Conservation (phyloP, 2,329 filamentous ascomycete species). For the Huntiella decipiens region DNA sequence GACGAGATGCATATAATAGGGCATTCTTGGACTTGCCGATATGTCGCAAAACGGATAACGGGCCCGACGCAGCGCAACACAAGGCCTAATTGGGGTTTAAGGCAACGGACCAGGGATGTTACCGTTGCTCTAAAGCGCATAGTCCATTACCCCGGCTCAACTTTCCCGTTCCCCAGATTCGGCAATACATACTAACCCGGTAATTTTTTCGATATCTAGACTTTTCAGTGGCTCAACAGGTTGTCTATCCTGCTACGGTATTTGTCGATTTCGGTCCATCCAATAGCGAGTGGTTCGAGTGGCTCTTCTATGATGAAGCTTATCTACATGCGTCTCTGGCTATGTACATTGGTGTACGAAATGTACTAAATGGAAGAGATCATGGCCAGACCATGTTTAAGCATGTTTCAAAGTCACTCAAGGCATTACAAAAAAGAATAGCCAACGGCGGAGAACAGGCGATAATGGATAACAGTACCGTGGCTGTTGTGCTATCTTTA, state of each 20-base stretch:
- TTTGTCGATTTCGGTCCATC: slow-evolving; percentile 10
- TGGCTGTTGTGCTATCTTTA: slow-evolving; percentile 9
- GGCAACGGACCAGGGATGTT: too few species aligned
- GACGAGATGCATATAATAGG: too few species aligned
- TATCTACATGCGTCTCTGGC: slow-evolving; percentile 10
- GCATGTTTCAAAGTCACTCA: slow-evolving; percentile 8
- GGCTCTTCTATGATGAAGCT: slow-evolving; percentile 8
- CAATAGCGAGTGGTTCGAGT: slow-evolving; percentile 9
- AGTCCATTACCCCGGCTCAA: not conserved
- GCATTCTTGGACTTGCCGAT: too few species aligned
- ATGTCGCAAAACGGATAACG: too few species aligned
- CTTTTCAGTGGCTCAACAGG: slow-evolving; percentile 10
- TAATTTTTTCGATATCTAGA: slow-evolving; percentile 2
- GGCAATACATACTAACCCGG: not conserved
- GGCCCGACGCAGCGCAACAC: too few species aligned
- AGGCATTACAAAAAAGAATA: slow-evolving; percentile 8
- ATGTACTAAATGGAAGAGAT: slow-evolving; percentile 8
- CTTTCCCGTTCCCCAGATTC: not conserved
- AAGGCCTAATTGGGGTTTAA: too few species aligned
- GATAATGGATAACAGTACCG: slow-evolving; percentile 5
- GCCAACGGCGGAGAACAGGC: slow-evolving; percentile 1
- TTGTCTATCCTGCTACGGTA: slow-evolving; percentile 9
- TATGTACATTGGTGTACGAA: slow-evolving; percentile 10
- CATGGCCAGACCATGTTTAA: slow-evolving; percentile 6
- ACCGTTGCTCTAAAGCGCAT: not conserved